These are phyloP conservation scores for Tolypocladium paradoxum DNA, from an alignment of 2,329 filamentous ascomycete species.

Conservation along the genomic window DNA sequence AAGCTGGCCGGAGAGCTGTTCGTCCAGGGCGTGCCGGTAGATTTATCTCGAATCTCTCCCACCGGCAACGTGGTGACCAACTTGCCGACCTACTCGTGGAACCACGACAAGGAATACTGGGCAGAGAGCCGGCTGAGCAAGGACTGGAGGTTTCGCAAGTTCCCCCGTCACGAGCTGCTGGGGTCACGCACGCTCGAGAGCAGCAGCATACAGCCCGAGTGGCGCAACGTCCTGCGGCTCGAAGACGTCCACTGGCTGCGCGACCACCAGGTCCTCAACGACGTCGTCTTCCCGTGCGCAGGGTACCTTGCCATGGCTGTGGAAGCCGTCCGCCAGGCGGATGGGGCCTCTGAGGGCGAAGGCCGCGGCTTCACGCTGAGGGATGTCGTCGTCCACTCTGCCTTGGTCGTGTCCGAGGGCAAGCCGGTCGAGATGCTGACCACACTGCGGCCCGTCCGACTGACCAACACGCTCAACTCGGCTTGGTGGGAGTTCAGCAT, in stretches of 20 bases:
- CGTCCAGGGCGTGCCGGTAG: too few species aligned
- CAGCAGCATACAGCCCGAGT: slow-evolving; percentile 13
- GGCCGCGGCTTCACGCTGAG: too few species aligned
- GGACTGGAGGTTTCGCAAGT: slow-evolving; percentile 16
- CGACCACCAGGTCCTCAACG: slow-evolving; percentile 25
- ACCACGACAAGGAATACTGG: slow-evolving; percentile 11
- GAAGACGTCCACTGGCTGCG: slow-evolving; percentile 24
- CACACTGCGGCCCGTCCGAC: too few species aligned
- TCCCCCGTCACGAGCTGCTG: slow-evolving; percentile 27
- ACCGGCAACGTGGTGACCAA: too few species aligned
- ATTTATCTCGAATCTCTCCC: too few species aligned
- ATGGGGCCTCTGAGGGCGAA: too few species aligned
- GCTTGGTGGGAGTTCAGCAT: background rate
- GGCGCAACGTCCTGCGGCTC: slow-evolving; percentile 14
- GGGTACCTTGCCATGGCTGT: slow-evolving; percentile 32
- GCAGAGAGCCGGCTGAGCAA: slow-evolving; percentile 17
- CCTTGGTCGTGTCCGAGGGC: too few species aligned
- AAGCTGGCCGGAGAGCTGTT: too few species aligned
- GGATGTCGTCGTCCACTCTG: too few species aligned
- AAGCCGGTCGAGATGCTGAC: too few species aligned
- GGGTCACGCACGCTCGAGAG: slow-evolving; percentile 15
- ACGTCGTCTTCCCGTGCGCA: background rate
- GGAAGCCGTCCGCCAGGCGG: slow-evolving; percentile 19
- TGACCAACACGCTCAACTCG: too few species aligned
- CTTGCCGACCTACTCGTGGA: too few species aligned